Conservation (phyloP, 352 stramenopile species). For the Bremia lactucae region DNA sequence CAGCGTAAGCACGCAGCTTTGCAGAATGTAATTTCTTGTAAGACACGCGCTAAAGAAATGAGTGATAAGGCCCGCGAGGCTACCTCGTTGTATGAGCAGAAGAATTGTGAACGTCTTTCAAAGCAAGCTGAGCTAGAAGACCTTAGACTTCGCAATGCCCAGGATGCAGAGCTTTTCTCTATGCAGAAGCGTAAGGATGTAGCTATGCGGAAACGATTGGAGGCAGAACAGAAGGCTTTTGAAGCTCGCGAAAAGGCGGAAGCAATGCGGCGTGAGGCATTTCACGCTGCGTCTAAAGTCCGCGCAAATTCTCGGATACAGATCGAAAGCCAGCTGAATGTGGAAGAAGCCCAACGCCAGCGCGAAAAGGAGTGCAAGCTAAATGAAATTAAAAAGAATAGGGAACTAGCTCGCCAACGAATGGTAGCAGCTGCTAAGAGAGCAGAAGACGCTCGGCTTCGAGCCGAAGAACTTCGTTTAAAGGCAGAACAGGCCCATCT, state of each 20-base stretch:
- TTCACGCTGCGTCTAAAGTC: constrained; percentile 57
- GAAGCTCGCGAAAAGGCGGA: constrained; percentile 50
- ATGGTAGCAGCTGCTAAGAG: constrained; percentile 40
- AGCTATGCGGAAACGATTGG: constrained; percentile 45
- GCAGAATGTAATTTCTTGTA: constrained; percentile 68
- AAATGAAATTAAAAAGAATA: constrained; percentile 40
- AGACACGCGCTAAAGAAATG: constrained; percentile 45
- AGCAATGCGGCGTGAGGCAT: constrained; percentile 45
- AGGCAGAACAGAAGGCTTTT: constrained; percentile 53
- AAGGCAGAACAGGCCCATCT: constrained; percentile 42
- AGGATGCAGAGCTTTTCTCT: constrained; percentile 30
- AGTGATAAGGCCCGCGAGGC: constrained; percentile 50
- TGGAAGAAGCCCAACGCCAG: constrained; percentile 49
- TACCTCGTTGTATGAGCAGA: constrained; percentile 45
- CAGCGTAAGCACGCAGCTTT: constrained; percentile 55
- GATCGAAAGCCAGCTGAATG: constrained; percentile 50
- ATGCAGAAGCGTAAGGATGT: constrained; percentile 55
- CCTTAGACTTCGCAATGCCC: constrained; percentile 26
- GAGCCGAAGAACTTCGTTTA: constrained; percentile 40
- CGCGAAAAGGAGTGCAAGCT: constrained; percentile 31
- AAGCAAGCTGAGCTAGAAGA: constrained; percentile 43
- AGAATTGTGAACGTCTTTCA: constrained; percentile 39
- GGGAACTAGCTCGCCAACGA: constrained; percentile 26
- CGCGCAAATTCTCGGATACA: constrained; percentile 49
- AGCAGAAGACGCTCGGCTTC: constrained; percentile 37